Conservation (phyloP, 768 basidiomycete species). For the Lactarius indigo region DNA sequence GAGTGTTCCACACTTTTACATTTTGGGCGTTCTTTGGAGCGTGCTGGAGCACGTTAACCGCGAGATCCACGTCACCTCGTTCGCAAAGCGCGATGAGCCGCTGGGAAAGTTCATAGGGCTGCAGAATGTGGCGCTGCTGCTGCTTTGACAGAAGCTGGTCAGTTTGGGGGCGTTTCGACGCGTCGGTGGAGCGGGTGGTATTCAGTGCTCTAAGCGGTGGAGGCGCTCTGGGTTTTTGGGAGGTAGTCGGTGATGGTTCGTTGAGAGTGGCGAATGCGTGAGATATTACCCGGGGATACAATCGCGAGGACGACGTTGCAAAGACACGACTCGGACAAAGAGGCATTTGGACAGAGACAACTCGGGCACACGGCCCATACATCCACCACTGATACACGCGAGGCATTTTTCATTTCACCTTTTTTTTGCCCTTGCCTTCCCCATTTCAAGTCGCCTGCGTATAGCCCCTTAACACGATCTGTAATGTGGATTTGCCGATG, state of each 20-base stretch:
- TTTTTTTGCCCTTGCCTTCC: too few species aligned
- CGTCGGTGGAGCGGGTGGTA: not conserved
- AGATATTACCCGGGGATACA: not conserved
- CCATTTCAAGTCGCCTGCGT: too few species aligned
- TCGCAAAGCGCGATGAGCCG: conserved; percentile 58
- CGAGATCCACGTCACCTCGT: conserved; percentile 54
- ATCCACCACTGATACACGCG: too few species aligned
- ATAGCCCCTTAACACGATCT: too few species aligned
- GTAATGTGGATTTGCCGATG: too few species aligned
- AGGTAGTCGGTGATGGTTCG: not conserved
- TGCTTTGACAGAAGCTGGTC: not conserved
- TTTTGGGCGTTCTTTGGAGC: conserved; percentile 74
- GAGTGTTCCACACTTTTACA: conserved; percentile 71
- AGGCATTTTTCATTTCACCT: too few species aligned
- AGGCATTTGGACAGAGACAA: not conserved
- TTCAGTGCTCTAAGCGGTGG: not conserved
- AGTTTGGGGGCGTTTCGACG: not conserved
- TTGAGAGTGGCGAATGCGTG: not conserved
- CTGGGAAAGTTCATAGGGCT: conserved; percentile 58
- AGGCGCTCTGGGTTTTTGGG: not conserved
- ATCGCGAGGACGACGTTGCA: conserved; percentile 3
- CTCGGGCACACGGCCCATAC: not conserved
- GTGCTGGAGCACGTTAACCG: conserved; percentile 62
- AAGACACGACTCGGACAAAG: not conserved
- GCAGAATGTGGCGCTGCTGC: conserved; percentile 31